Base-by-base conservation (phyloP, 441 rosid genomes). In the Pelargonium myrrhifolium region DNA sequence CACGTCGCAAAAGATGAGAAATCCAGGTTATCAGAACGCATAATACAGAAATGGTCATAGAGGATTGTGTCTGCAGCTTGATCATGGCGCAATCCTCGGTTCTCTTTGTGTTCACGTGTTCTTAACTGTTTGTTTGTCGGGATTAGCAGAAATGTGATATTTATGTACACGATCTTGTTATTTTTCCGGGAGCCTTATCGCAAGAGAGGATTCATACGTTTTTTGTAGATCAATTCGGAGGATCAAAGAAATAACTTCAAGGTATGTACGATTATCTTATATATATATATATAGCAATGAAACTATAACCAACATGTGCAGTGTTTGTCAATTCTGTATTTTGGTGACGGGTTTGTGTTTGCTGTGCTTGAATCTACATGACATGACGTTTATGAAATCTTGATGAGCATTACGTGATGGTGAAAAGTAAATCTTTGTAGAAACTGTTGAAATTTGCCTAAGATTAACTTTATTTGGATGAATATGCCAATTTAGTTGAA, bases 21-120 rank as follows among this genome's bases (percentile, higher is more conserved):
- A 72, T 45, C 65, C 45, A 87, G 89, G 79, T 75, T 90, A 71
- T 76, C 72, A 43, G 86, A 84, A 17, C 90, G 96, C 9, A 85
- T 93, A 64, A 64, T 37, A 17, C 82, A 80, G 74, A 83, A 84
- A 70, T 85, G 87, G 89, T 1, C 1, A 24, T 24, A 24, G 26
- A 24, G 26, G 26, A 24, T 24, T 24, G 26, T 24, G 26, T 24
- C 26, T 2, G 26, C 26, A 24, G n/a, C n/a, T n/a, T n/a, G n/a
- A n/a, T n/a, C n/a, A n/a, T n/a, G n/a, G n/a, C n/a, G n/a, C n/a
- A n/a, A n/a, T n/a, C n/a, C n/a, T 24, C 26, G 26, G 28, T n/a
- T 37, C 58, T 22, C 45, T 6, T 31, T n/a, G 9, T 42, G 24
- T 22, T n/a, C 9, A 24, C 6, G 37, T 64, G 47, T 72, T 18